A percentile compares a stretch with the other conserved stretches of the same genome.
Conservation (phyloP, 345 rosid species). For the Gossypium raimondii region DNA sequence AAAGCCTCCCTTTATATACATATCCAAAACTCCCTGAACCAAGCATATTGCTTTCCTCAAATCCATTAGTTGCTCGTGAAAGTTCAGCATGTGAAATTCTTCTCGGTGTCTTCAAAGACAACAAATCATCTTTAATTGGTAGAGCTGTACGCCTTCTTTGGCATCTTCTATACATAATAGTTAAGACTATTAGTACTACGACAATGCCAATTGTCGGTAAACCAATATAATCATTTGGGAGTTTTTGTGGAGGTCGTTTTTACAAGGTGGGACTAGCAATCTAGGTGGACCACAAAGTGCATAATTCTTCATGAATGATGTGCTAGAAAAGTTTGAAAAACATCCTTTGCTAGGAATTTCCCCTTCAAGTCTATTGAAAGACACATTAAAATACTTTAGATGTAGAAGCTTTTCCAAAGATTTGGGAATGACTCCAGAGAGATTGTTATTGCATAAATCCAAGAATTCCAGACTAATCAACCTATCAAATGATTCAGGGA, state of each 20-base stretch:
- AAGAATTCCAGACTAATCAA: no score
- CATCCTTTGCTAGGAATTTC: no score
- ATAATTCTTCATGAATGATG: background rate
- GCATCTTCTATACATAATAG: background rate
- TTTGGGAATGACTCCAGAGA: no score
- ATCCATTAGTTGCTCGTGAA: background rate
- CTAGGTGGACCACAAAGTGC: background rate
- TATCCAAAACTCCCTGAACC: conserved; percentile 3
- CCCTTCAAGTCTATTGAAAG: no score
- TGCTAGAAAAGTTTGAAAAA: no score
- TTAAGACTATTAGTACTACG: background rate
- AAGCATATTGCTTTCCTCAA: background rate
- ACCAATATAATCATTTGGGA: background rate
- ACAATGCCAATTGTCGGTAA: background rate
- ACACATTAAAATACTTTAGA: no score
- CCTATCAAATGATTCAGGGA: no score
- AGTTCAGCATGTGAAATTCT: background rate
- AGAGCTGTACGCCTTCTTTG: background rate
- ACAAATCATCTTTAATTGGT: background rate
- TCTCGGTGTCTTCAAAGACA: background rate
- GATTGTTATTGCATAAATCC: no score
- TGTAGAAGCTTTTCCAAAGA: no score
- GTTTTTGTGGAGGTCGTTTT: background rate
- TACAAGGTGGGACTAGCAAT: background rate
- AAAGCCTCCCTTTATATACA: background rate